These are phyloP conservation scores for Eutrema salsugineum DNA, from an alignment of 441 rosid species.

Conservation along the genomic window DNA sequence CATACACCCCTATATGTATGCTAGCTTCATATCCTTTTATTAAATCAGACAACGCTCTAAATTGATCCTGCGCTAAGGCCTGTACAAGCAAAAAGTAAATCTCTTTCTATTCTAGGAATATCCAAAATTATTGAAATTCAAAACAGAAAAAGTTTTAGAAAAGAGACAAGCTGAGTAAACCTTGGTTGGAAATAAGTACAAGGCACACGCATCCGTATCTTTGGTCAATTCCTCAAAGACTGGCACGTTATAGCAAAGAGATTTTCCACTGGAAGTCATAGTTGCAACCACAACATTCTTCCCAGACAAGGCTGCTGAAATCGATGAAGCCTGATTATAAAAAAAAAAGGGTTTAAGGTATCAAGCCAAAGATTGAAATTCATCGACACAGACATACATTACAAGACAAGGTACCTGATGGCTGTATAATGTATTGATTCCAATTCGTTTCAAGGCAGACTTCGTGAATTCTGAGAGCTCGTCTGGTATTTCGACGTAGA, in stretches of 20 bases:
- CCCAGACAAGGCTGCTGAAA: conserved; percentile 68
- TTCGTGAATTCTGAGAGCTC: conserved; percentile 66
- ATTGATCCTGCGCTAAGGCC: conserved; percentile 99
- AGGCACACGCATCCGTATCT: conserved; percentile 72
- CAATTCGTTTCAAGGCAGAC: conserved; percentile 60
- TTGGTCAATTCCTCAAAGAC: conserved; percentile 77
- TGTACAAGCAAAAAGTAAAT: conserved; percentile 34
- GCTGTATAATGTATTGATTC: conserved; percentile 70
- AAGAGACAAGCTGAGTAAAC: conserved; percentile 35
- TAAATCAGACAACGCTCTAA: conserved; percentile 63
- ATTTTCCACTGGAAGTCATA: conserved; percentile 98
- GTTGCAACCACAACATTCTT: conserved; percentile 91
- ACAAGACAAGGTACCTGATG: conserved; percentile 69
- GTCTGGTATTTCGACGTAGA: conserved; percentile 48
- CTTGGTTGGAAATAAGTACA: conserved; percentile 96
- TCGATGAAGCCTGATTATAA: conserved; percentile 65
- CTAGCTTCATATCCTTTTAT: conserved; percentile 44
- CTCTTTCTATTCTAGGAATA: neutral
- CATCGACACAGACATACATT: neutral
- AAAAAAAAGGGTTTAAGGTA: conserved; percentile 10
- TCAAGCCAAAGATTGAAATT: conserved; percentile 11
- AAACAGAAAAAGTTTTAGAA: neutral
- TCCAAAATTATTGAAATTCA: neutral
- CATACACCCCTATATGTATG: conserved; percentile 79
- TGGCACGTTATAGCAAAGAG: conserved; percentile 96